phyloP scores from a whole-genome alignment of 2,329 filamentous ascomycete species.

The Colletotrichum sp. region DNA sequence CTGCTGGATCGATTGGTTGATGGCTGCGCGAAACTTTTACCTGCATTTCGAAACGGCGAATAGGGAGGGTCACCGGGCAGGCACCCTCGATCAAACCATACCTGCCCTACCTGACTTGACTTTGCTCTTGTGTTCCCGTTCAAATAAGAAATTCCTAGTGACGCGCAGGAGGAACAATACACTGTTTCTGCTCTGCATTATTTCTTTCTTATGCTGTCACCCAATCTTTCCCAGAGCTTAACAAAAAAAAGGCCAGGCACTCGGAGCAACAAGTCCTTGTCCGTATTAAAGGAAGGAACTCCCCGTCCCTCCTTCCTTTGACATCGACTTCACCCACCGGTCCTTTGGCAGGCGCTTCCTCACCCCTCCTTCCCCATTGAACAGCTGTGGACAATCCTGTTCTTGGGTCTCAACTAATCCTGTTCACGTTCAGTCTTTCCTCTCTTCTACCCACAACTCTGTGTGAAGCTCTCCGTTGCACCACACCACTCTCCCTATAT shows the following conservation, averaged over 20 bases:
- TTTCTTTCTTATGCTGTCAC: not conserved
- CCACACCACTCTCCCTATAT: not conserved
- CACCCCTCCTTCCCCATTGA: not conserved
- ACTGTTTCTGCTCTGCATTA: not conserved
- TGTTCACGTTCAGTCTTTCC: slow-evolving; percentile 18
- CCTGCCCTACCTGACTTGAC: not conserved
- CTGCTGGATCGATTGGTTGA: slow-evolving; percentile 13
- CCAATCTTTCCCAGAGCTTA: slow-evolving; percentile 5
- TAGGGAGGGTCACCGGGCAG: not conserved
- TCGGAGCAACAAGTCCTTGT: not conserved
- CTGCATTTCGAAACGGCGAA: slow-evolving; percentile 13
- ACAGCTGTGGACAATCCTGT: not conserved
- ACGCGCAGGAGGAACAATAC: not conserved
- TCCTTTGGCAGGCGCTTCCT: slow-evolving; percentile 11
- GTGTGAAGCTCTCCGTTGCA: not conserved
- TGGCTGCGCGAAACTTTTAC: slow-evolving; percentile 14
- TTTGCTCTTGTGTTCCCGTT: not conserved
- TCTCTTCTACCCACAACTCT: not conserved
- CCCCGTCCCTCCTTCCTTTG: slow-evolving; percentile 12
- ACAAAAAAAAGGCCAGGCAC: not conserved
- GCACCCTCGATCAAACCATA: slow-evolving; percentile 1
- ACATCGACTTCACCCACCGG: not conserved
- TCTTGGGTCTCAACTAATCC: not conserved
- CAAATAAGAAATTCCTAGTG: not conserved
- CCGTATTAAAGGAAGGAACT: slow-evolving; percentile 13